phyloP scores from a whole-genome alignment of 2,329 filamentous ascomycete genomes.

The Trichoderma harzianum region DNA sequence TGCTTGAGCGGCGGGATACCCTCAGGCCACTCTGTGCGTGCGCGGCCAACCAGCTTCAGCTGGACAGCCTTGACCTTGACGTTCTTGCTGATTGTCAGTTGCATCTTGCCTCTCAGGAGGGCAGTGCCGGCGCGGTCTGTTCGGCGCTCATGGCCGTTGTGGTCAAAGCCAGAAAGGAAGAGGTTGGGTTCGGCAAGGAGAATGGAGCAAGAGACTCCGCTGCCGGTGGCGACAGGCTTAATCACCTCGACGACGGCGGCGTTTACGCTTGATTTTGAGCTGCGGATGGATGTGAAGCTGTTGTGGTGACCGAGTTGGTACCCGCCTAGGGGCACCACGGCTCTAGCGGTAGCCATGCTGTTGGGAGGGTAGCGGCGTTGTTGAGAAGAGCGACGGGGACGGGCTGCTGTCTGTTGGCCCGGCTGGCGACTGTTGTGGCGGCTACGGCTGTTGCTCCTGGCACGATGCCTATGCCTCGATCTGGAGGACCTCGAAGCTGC shows the following conservation, averaged over 20 bases:
- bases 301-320: slow-evolving; percentile 39
- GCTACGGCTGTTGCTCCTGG: slow-evolving; percentile 6
- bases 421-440: slow-evolving; percentile 1
- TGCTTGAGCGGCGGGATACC: slow-evolving; percentile 85
- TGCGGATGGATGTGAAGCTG: slow-evolving; percentile 49
- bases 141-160: slow-evolving; percentile 53
- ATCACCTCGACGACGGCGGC: slow-evolving; percentile 52
- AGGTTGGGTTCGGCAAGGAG: slow-evolving; percentile 75
- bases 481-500: slow-evolving; percentile 3
- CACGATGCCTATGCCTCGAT: slow-evolving; percentile 6
- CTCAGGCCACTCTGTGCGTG: slow-evolving; percentile 93
- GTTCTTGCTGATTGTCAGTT: slow-evolving; percentile 79
- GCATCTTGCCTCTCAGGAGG: slow-evolving; percentile 79
- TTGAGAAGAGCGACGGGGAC: not conserved
- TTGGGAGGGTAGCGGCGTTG: slow-evolving; percentile 11
- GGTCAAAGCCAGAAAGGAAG: slow-evolving; percentile 76
- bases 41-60: slow-evolving; percentile 79
- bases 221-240: slow-evolving; percentile 77
- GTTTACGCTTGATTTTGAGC: slow-evolving; percentile 48
- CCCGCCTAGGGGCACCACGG: slow-evolving; percentile 22
- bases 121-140: slow-evolving; percentile 68
- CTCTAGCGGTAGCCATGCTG: slow-evolving; percentile 26
- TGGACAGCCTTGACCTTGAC: slow-evolving; percentile 91
- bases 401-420: not conserved
- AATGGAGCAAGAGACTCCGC: slow-evolving; percentile 71